These are phyloP conservation scores for Penicillium thymicola DNA, from an alignment of 2,329 filamentous ascomycete genomes.

Conservation along the genomic window DNA sequence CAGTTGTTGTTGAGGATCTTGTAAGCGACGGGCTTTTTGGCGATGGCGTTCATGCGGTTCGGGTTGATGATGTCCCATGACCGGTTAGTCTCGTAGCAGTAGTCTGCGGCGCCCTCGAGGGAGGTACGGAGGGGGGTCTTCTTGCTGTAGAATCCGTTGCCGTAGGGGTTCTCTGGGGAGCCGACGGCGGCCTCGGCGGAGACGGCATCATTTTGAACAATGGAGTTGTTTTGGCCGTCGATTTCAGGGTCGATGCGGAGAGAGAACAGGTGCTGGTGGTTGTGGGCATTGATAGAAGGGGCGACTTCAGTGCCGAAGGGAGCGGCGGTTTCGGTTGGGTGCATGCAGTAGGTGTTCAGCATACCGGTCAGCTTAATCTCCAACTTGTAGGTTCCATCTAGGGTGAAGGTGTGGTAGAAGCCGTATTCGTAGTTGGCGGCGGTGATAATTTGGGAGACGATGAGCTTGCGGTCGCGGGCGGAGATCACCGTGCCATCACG, in stretches of 20 bases:
- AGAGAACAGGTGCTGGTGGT: slow-evolving; percentile 92
- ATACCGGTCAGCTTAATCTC: slow-evolving; percentile 89
- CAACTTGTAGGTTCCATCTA: slow-evolving; percentile 84
- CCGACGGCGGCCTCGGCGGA: slow-evolving; percentile 56
- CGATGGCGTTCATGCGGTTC: slow-evolving; percentile 21
- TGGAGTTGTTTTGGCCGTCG: slow-evolving; percentile 75
- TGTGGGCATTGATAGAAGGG: slow-evolving; percentile 83
- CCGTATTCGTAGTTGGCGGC: slow-evolving; percentile 93
- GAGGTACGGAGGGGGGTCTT: slow-evolving; percentile 43
- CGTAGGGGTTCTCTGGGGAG: slow-evolving; percentile 66
- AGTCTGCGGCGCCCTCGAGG: slow-evolving; percentile 49
- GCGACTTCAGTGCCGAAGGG: slow-evolving; percentile 90
- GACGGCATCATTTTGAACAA: slow-evolving; percentile 51
- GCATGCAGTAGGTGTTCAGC: slow-evolving; percentile 81
- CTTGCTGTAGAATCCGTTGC: slow-evolving; percentile 57
- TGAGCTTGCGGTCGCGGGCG: slow-evolving; percentile 76
- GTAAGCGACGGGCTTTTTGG: slow-evolving; percentile 27
- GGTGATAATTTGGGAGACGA: slow-evolving; percentile 88
- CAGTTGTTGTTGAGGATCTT: slow-evolving; percentile 30
- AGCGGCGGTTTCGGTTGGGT: slow-evolving; percentile 70
- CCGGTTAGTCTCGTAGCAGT: slow-evolving; percentile 50
- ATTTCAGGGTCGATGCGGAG: slow-evolving; percentile 81
- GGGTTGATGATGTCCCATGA: slow-evolving; percentile 30
- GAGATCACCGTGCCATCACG: slow-evolving; percentile 80
- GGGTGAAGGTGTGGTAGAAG: slow-evolving; percentile 80